Evolutionary conservation across 2,329 filamentous ascomycete species (phyloP).

Genomic region (Phialophora tarda): DNA sequence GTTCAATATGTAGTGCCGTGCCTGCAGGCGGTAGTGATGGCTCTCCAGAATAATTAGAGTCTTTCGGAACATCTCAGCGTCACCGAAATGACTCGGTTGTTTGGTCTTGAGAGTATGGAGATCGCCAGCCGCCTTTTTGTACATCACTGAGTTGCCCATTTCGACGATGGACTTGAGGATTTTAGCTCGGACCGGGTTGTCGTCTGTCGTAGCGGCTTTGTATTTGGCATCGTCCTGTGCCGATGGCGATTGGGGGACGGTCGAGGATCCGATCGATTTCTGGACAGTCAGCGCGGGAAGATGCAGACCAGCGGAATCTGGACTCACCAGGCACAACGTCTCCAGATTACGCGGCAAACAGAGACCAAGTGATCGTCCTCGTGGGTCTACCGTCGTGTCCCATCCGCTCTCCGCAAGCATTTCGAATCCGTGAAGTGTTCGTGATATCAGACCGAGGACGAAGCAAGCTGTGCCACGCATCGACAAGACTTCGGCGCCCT

Average conservation of each 20-base stretch:
- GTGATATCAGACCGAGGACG: conserved; percentile 87
- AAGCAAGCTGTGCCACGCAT: conserved; percentile 96
- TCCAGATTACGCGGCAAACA: conserved; percentile 81
- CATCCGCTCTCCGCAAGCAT: conserved; percentile 89
- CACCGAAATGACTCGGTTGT: conserved; percentile 75
- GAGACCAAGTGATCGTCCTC: conserved; percentile 83
- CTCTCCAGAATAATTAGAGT: conserved; percentile 83
- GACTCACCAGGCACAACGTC: conserved; percentile 70
- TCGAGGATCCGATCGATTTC: conserved; percentile 34
- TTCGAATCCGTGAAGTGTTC: conserved; percentile 88
- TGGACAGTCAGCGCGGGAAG: conserved; percentile 22
- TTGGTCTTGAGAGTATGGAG: conserved; percentile 74
- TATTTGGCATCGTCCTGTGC: conserved; percentile 56
- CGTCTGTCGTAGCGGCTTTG: conserved; percentile 65
- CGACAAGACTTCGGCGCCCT: conserved; percentile 86
- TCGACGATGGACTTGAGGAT: conserved; percentile 86
- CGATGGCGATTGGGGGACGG: conserved; percentile 49
- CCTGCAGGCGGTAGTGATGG: conserved; percentile 85
- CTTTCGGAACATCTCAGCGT: conserved; percentile 79
- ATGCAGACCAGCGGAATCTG: neutral
- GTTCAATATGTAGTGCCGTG: conserved; percentile 89
- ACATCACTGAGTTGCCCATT: conserved; percentile 89
- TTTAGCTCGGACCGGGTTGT: conserved; percentile 69
- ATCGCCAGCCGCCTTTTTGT: conserved; percentile 83
- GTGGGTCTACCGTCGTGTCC: conserved; percentile 85